These are phyloP conservation scores for Medicago truncatula DNA, from an alignment of 306 rosid species.

Conservation along the genomic window DNA sequence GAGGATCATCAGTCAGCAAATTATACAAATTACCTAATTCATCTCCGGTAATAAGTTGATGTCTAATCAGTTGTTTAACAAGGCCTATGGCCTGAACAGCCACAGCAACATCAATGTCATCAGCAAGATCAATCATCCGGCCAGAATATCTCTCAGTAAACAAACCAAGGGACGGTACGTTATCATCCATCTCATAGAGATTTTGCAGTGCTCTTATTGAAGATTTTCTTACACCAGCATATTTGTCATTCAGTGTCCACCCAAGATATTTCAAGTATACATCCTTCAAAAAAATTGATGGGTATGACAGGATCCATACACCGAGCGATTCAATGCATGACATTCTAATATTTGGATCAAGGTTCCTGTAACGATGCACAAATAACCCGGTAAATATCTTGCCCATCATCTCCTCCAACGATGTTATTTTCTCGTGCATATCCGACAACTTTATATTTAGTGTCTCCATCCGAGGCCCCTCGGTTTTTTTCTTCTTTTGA, in stretches of 20 bases:
- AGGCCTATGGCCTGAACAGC: conserved; percentile 95
- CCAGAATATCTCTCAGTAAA: conserved; percentile 94
- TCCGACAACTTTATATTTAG: conserved; percentile 77
- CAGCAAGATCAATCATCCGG: conserved; percentile 97
- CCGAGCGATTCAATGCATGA: conserved; percentile 94
- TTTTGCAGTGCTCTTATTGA: conserved; percentile 86
- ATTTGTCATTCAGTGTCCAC: conserved; percentile 94
- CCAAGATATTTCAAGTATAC: conserved; percentile 95
- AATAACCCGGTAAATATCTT: conserved; percentile 95
- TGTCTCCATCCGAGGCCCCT: conserved; percentile 93
- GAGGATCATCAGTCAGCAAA: conserved; percentile 87
- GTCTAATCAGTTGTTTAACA: conserved; percentile 88
- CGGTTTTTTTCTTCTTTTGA: conserved; percentile 86
- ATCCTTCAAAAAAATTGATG: conserved; percentile 94
- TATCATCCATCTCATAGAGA: conserved; percentile 89
- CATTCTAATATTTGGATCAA: conserved; percentile 86
- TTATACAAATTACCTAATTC: conserved; percentile 95
- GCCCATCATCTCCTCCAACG: conserved; percentile 98
- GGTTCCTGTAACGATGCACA: conserved; percentile 96
- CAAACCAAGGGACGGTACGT: conserved; percentile 87
- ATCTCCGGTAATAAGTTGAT: conserved; percentile 92
- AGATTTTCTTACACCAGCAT: conserved; percentile 89
- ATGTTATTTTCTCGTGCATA: conserved; percentile 84
- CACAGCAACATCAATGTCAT: conserved; percentile 88
- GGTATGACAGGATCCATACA: conserved; percentile 89